Evolutionary conservation across 768 basidiomycete genomes (phyloP), one percentile per base, ranked within the genome.

Genomic region (Russula brevipes): DNA sequence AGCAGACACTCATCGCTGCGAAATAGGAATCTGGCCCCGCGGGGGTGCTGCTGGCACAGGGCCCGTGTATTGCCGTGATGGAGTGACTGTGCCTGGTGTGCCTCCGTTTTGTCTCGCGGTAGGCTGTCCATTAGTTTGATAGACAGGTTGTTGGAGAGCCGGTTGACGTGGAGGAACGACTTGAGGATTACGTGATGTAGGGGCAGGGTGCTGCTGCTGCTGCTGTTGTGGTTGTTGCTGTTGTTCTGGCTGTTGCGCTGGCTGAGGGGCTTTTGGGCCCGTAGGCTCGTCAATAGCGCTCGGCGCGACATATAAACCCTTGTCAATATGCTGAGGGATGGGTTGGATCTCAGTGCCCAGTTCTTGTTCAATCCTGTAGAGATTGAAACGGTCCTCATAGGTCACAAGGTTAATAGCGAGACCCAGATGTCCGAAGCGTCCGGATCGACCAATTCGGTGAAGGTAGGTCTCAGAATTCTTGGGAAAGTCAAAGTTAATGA

Each of bases 401-500:
- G 96, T 99, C 69, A 99, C 91, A 53, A 99, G 84, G 74, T 97
- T 97, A 77, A 99, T 97, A 46, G 97, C 97, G 52, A 99, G 81
- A 71, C 96, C 96, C 68, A 98, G 77, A 75, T 99, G 96, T 59
- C 97, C 96, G 72, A 97, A 99, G 56, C 96, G 90, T 59, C 96
- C 97, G 3, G 93, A 95, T 65, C 96, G 94, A 72, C 97, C 96
- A 72, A 98, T 98, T 68, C 96, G 89, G 75, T 99, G 96, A 24
- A 99, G 86, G 76, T 99, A 99, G 3, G 96, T 98, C 76, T 99
- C 97, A 64, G 93, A 91, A 74, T 95, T 98, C 82, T 98, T 97
- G 64, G 96, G 96, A 77, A 98, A 97, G 75, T 99, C 96, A 72
- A 99, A 99, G 78, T 98, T 98, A 83, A 99, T 98, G 72, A 99